Evolutionary conservation across 2,329 filamentous ascomycete species (phyloP).

Genomic region (Sporothrix euskadiensis): DNA sequence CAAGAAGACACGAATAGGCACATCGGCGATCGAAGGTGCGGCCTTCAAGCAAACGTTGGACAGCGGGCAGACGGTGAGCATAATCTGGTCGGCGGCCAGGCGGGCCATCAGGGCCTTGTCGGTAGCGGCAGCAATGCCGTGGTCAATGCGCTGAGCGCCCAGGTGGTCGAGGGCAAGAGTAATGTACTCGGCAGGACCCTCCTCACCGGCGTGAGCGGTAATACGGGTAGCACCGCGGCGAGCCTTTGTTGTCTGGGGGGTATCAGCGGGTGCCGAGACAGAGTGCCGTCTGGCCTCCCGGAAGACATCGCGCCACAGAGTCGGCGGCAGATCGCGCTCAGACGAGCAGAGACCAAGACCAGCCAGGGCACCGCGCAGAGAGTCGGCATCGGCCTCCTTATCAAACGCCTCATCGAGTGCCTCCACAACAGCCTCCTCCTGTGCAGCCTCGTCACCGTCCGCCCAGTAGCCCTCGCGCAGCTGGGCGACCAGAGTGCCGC

Average conservation of each 20-base stretch:
- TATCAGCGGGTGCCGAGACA: slow-evolving; percentile 44
- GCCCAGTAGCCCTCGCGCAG: slow-evolving; percentile 48
- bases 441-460: slow-evolving; percentile 11
- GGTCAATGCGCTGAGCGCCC: slow-evolving; percentile 68
- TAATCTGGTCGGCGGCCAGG: slow-evolving; percentile 56
- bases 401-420: slow-evolving; percentile 21
- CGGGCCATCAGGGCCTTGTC: slow-evolving; percentile 59
- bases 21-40: slow-evolving; percentile 52
- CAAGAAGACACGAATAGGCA: slow-evolving; percentile 64
- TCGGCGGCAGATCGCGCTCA: slow-evolving; percentile 45
- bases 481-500: slow-evolving; percentile 48
- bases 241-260: slow-evolving; percentile 36
- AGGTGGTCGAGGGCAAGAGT: slow-evolving; percentile 62
- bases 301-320: slow-evolving; percentile 63
- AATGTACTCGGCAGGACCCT: slow-evolving; percentile 69
- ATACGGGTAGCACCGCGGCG: slow-evolving; percentile 46
- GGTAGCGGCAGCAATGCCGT: slow-evolving; percentile 67
- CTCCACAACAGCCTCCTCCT: slow-evolving; percentile 22
- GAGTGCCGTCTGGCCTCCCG: slow-evolving; percentile 45
- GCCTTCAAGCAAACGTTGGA: slow-evolving; percentile 69
- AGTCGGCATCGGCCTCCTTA: neutral
- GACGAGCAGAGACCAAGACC: slow-evolving; percentile 39
- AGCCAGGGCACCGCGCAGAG: slow-evolving; percentile 31
- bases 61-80: slow-evolving; percentile 72
- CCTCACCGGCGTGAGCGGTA: slow-evolving; percentile 77